Base-by-base conservation (phyloP, 2,329 filamentous ascomycete species). In the Didymella pinodella region DNA sequence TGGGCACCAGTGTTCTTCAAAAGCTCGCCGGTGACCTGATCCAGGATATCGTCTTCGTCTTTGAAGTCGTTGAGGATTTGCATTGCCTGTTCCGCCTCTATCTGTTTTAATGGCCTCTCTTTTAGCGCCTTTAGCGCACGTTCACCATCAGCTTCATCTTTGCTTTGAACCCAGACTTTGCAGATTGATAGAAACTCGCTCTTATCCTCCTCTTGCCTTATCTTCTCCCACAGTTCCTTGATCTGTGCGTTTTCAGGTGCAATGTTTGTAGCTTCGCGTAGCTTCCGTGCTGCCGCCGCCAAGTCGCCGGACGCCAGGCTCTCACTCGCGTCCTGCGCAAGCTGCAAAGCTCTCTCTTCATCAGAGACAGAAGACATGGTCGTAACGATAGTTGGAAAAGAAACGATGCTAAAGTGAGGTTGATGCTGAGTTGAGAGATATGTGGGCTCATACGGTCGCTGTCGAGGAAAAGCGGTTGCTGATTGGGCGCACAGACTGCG, bases 181-280 rank as follows among this genome's bases (percentile, higher is more conserved):
- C 77, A 78, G 14, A 75, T 68, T 4, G 60, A 59, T 14, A 78
- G 43, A 11, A 79, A 58, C 41, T 76, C 72, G 34, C 68, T 71
- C 50, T 73, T 76, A 16, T 68, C 67, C 56, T 79, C 75, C 51
- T 78, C 75, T 59, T 76, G 69, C 59, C 76, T 75, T 48, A 83
- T 59, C n/a, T 67, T 61, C 25, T 77, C 61, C 75, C 79, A 80
- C 54, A 73, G 75, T 41, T 75, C 72, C 62, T 77, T 79, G 57
- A 83, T 73, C 22, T 72, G 66, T 11, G 70, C 66, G 64, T 79
- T 77, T 14, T 78, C 70, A 31, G 79, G 76, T 50, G 78, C 77
- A 36, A 83, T 72, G 43, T 76, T 75, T 25, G 77, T 78, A 32
- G 80, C 81, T 66, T 82, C 78, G 45, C 78, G 75, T 54, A 83